A percentile compares a stretch with the other conserved stretches of the same genome.
phyloP scores from a whole-genome alignment of 2,329 filamentous ascomycete species.

The Hypoxylon sp. region DNA sequence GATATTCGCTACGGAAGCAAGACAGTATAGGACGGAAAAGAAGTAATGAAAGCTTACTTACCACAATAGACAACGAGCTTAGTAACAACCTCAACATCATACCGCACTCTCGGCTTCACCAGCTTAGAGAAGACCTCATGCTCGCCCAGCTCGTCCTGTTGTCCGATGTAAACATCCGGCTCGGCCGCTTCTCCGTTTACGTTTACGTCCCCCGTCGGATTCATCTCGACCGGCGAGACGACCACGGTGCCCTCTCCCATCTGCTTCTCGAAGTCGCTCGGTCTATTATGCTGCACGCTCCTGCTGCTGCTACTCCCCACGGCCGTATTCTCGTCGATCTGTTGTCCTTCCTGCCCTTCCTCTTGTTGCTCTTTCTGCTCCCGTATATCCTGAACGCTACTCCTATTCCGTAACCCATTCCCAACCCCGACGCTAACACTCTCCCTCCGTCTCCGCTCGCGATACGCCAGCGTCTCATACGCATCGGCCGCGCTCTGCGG shows the following conservation, averaged over 20 bases:
- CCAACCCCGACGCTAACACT: slow-evolving; percentile 59
- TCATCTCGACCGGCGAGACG: slow-evolving; percentile 53
- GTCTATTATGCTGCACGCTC: slow-evolving; percentile 52
- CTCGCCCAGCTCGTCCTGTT: slow-evolving; percentile 72
- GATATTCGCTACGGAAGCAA: background rate
- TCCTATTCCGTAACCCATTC: slow-evolving; percentile 59
- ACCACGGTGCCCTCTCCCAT: slow-evolving; percentile 77
- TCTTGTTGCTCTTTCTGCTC: background rate
- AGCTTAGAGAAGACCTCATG: slow-evolving; percentile 87
- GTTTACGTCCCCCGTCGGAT: slow-evolving; percentile 52
- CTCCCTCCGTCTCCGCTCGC: slow-evolving; percentile 75
- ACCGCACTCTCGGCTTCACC: slow-evolving; percentile 88
- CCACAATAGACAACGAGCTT: slow-evolving; percentile 96
- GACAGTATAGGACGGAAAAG: background rate
- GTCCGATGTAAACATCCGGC: slow-evolving; percentile 58
- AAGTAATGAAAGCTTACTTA: slow-evolving; percentile 60
- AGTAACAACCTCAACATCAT: slow-evolving; percentile 98
- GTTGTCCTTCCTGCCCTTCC: background rate
- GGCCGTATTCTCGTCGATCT: slow-evolving; percentile 2
- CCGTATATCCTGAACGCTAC: slow-evolving; percentile 60
- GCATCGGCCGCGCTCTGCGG: slow-evolving; percentile 97
- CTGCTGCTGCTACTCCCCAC: slow-evolving; percentile 9
- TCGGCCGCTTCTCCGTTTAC: slow-evolving; percentile 52
- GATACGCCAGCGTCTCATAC: slow-evolving; percentile 93
- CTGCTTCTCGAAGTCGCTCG: slow-evolving; percentile 78